phyloP scores from a whole-genome alignment of 2,329 filamentous ascomycete species.

The Colletotrichum tropicicola region DNA sequence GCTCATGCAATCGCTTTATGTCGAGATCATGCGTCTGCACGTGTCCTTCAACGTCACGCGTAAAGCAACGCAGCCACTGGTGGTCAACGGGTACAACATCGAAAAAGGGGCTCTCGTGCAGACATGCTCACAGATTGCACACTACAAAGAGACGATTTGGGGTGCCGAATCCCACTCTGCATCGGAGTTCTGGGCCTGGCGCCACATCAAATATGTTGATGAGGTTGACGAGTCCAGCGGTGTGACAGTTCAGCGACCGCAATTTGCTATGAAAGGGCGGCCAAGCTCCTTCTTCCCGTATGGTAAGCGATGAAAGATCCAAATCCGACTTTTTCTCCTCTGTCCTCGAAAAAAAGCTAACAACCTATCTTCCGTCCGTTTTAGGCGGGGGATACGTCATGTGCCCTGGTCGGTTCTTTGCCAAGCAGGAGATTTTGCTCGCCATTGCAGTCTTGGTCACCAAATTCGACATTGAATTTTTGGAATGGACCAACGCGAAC shows the following conservation, averaged over 20 bases:
- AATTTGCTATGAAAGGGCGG: background rate
- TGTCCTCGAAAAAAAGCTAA: no score
- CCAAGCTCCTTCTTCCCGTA: background rate
- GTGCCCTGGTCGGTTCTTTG: conserved; percentile 49
- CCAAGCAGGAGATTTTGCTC: conserved; percentile 51
- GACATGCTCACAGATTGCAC: background rate
- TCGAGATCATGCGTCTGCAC: background rate
- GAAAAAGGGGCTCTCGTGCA: background rate
- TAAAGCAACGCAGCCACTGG: background rate
- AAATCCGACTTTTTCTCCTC: no score
- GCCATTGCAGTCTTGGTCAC: no score
- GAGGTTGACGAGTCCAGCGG: background rate
- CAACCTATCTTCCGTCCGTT: background rate
- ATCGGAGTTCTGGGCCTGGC: conserved; percentile 28
- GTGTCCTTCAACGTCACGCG: background rate
- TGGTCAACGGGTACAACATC: background rate
- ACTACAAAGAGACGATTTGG: conserved; percentile 22
- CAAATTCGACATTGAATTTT: background rate
- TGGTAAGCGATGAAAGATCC: background rate
- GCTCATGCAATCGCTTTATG: background rate
- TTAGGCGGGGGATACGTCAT: conserved; percentile 42
- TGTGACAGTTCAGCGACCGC: background rate
- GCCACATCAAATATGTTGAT: conserved; percentile 16
- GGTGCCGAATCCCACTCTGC: conserved; percentile 10
- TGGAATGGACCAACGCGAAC: no score